Conservation (phyloP, 1,284 basidiomycete species). For the Takashimella tepidaria region DNA sequence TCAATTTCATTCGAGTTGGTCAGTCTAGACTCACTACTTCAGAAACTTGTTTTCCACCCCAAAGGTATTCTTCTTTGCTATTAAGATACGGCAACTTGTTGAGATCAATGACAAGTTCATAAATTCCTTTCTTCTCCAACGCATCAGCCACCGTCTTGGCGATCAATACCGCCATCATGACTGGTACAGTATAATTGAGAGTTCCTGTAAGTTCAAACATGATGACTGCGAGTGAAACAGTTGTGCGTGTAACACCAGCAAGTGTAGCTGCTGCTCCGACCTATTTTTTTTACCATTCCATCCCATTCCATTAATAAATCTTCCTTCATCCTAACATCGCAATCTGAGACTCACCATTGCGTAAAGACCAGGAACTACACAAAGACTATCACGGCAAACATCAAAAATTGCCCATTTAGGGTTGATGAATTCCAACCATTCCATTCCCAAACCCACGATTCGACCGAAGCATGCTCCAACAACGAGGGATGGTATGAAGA, state of each 20-base stretch:
- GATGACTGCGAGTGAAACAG: conserved; percentile 88
- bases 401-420: conserved; percentile 63
- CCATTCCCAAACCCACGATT: conserved; percentile 76
- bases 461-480: conserved; percentile 95
- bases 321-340: too few species aligned
- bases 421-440: conserved; percentile 66
- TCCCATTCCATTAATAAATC: conserved; percentile 2
- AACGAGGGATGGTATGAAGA: conserved; percentile 94
- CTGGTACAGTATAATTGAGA: conserved; percentile 87
- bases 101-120: conserved; percentile 88
- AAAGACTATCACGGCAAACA: conserved; percentile 52
- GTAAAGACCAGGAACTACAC: conserved; percentile 72
- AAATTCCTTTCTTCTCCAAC: conserved; percentile 88
- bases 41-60: conserved; percentile 67
- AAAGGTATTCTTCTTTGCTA: conserved; percentile 78
- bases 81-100: conserved; percentile 86
- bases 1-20: conserved; percentile 1
- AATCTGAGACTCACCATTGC: conserved; percentile 64
- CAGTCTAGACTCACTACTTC: conserved; percentile 61
- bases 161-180: conserved; percentile 80
- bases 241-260: conserved; percentile 69
- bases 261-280: conserved; percentile 82
- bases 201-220: conserved; percentile 96
- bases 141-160: conserved; percentile 92
- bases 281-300: conserved; percentile 8